Percentiles rank a stretch among this genome's conserved stretches.
These are phyloP conservation scores for Haematococcus lacustris DNA, from an alignment of 139 green algal genomes.

Conservation along the genomic window DNA sequence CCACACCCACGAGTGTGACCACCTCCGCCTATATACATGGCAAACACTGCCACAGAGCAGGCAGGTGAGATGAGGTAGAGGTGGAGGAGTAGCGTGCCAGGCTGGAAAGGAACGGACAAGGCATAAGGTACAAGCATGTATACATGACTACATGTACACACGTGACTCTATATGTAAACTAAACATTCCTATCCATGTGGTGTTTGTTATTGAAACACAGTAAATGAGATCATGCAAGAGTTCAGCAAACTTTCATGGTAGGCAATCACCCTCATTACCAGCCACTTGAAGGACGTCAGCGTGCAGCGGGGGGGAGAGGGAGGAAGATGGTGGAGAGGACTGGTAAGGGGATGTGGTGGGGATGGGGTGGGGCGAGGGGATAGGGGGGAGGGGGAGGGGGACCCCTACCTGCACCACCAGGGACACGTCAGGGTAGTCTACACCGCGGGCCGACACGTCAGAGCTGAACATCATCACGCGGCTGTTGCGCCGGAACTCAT, in stretches of 20 bases:
- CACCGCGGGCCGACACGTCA: slow-evolving; percentile 84
- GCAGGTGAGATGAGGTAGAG: background rate
- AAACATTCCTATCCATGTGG: no score
- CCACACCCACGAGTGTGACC: slow-evolving; percentile 79
- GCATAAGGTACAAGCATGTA: background rate
- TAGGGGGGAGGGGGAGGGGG: no score
- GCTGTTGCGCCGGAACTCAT: slow-evolving; percentile 52
- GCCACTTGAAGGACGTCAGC: background rate
- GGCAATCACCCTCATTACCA: background rate
- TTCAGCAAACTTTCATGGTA: no score
- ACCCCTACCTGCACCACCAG: slow-evolving; percentile 83
- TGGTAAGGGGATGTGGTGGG: no score
- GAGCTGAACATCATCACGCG: slow-evolving; percentile 71
- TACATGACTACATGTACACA: no score
- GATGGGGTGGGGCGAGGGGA: no score
- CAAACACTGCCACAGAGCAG: slow-evolving; percentile 11
- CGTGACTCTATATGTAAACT: no score
- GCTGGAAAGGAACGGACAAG: background rate
- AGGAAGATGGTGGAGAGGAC: no score
- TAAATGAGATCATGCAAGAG: no score
- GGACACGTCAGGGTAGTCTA: slow-evolving; percentile 92
- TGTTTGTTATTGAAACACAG: no score
- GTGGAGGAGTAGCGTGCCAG: background rate
- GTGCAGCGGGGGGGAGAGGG: no score
- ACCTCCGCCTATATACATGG: slow-evolving; percentile 82